phyloP scores from a whole-genome alignment of 2,329 filamentous ascomycete species.

The Lachnum nothofagi region DNA sequence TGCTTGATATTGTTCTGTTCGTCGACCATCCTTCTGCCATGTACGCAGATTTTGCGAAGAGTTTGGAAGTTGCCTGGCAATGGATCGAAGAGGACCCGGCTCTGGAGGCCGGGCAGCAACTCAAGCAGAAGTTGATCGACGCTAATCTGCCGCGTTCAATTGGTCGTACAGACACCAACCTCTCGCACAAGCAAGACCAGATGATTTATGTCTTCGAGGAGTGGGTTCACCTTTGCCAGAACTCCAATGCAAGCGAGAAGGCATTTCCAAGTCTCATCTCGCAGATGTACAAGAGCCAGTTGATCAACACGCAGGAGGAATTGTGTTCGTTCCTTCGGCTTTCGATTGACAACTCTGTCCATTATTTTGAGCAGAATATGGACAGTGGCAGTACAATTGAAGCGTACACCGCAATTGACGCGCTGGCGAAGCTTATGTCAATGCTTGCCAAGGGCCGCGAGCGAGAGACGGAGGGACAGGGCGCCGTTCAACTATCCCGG shows the following conservation, averaged over 20 bases:
- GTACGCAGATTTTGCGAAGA: slow-evolving; percentile 79
- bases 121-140: slow-evolving; percentile 61
- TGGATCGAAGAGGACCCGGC: slow-evolving; percentile 74
- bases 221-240: slow-evolving; percentile 80
- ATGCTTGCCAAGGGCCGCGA: slow-evolving; percentile 69
- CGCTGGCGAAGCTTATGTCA: slow-evolving; percentile 74
- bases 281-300: slow-evolving; percentile 70
- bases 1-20: slow-evolving; percentile 74
- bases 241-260: slow-evolving; percentile 69
- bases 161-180: slow-evolving; percentile 50
- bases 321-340: slow-evolving; percentile 74
- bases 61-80: slow-evolving; percentile 71
- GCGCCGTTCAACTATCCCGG: slow-evolving; percentile 44
- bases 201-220: slow-evolving; percentile 95
- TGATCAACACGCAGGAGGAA: slow-evolving; percentile 71
- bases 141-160: slow-evolving; percentile 50
- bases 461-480: slow-evolving; percentile 51
- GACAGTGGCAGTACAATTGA: slow-evolving; percentile 55
- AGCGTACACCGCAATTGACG: slow-evolving; percentile 63
- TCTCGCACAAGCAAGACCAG: slow-evolving; percentile 65
- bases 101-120: slow-evolving; percentile 59
- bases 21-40: slow-evolving; percentile 72
- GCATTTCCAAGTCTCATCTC: slow-evolving; percentile 71
- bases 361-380: slow-evolving; percentile 68
- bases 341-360: slow-evolving; percentile 74